Percentiles rank a stretch among this genome's conserved stretches.
Conservation (phyloP, 805 yeast genomes). For the Zygoascus tannicola region DNA sequence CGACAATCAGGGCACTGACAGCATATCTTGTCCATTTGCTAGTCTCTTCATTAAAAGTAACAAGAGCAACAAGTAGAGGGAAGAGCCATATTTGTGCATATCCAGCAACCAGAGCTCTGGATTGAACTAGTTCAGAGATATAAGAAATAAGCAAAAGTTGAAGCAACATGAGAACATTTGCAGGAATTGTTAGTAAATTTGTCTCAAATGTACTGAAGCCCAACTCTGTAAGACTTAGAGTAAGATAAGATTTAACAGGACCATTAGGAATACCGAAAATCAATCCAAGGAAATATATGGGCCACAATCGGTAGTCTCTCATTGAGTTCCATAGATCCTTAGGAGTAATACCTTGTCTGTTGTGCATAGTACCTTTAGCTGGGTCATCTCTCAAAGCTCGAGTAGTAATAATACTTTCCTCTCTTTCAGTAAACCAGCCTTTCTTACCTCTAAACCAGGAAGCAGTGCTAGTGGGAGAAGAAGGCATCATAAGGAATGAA, state of each 20-base stretch:
- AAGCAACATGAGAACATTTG: constrained; percentile 11
- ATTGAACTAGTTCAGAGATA: constrained; percentile 11
- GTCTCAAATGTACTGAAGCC: constrained; percentile 47
- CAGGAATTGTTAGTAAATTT: constrained; percentile 39
- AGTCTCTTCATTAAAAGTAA: not conserved
- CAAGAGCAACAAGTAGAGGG: constrained; percentile 10
- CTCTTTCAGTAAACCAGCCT: constrained; percentile 49
- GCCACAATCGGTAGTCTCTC: constrained; percentile 46
- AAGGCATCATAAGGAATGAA: constrained; percentile 44
- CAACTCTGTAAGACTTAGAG: constrained; percentile 38
- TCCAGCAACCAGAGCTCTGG: constrained; percentile 10
- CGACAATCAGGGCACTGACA: constrained; percentile 21
- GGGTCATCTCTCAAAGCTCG: constrained; percentile 57
- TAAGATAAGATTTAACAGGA: constrained; percentile 38
- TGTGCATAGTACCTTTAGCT: constrained; percentile 53
- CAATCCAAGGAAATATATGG: constrained; percentile 42
- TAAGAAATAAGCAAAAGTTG: constrained; percentile 11
- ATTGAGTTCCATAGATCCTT: constrained; percentile 34
- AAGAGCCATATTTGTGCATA: constrained; percentile 14
- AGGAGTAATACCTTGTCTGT: constrained; percentile 42
- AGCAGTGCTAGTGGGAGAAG: constrained; percentile 41
- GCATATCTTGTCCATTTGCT: constrained; percentile 26
- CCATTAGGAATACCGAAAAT: constrained; percentile 31
- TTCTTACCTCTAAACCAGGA: constrained; percentile 39
- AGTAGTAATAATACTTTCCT: constrained; percentile 52